These are phyloP conservation scores for Capsella bursapastoris DNA, from an alignment of 345 rosid species.

Conservation along the genomic window DNA sequence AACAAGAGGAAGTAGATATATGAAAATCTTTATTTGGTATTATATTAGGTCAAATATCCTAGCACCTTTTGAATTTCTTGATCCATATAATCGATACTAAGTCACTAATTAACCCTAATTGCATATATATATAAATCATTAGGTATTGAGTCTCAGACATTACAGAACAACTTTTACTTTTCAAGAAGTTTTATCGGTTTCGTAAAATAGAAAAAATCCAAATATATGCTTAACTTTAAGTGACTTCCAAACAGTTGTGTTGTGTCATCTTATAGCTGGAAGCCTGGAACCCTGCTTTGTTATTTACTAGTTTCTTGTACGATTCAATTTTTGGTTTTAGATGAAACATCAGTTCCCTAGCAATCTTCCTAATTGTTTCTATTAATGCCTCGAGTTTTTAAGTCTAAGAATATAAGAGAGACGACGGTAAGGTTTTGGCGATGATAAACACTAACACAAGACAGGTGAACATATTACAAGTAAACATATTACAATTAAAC, in stretches of 20 bases:
- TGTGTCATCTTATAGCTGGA: not conserved
- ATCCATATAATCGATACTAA: slow-evolving; percentile 11
- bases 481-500: no score
- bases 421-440: not conserved
- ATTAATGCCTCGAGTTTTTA: not conserved
- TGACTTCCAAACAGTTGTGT: slow-evolving; percentile 11
- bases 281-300: not conserved
- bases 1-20: slow-evolving; percentile 21
- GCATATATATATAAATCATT: not conserved
- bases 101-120: not conserved
- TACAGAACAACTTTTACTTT: not conserved
- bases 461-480: not conserved
- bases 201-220: no score
- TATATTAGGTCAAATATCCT: slow-evolving; percentile 21
- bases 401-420: not conserved
- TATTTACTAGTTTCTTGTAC: slow-evolving; percentile 14
- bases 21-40: slow-evolving; percentile 34
- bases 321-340: slow-evolving; percentile 9
- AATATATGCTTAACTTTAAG: slow-evolving; percentile 5
- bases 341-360: slow-evolving; percentile 8
- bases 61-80: slow-evolving; percentile 25
- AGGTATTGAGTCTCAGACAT: slow-evolving; percentile 13
- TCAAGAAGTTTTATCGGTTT: slow-evolving; percentile 7
- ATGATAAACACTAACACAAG: not conserved
- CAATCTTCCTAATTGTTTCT: not conserved